These are phyloP conservation scores for Leishmania lainsoni DNA, from an alignment of 208 protist species.

Conservation along the genomic window DNA sequence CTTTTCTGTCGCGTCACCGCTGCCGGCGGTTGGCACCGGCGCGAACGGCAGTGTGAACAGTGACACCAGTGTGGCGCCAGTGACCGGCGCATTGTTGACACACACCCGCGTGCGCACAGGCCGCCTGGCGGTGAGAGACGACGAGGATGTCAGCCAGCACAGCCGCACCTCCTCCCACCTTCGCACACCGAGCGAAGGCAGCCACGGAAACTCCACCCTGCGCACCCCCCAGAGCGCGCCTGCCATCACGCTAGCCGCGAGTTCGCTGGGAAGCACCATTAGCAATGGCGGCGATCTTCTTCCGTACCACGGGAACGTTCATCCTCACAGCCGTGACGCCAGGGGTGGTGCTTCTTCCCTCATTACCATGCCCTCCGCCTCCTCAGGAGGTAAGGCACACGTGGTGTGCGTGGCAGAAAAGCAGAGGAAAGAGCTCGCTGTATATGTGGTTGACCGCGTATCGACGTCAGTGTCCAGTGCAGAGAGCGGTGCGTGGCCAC, in stretches of 20 bases:
- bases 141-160: not conserved
- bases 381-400: constrained; percentile 1
- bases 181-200: constrained; percentile 27
- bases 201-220: constrained; percentile 9
- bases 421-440: constrained; percentile 28
- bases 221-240: constrained; percentile 13
- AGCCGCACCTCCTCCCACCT: constrained; percentile 19
- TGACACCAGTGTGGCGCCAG: not conserved
- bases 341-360: not conserved
- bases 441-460: constrained; percentile 32
- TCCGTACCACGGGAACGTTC: not conserved
- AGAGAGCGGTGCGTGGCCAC: not conserved
- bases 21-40: not conserved
- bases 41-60: not conserved
- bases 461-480: constrained; percentile 10
- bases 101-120: not conserved
- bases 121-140: not conserved
- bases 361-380: not conserved
- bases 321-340: not conserved
- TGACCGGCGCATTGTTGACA: not conserved
- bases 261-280: not conserved
- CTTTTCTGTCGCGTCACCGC: constrained; percentile 28
- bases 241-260: not conserved
- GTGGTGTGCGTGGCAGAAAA: constrained; percentile 33
- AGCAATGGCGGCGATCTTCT: not conserved